Conservation (phyloP, 331 rosid genomes). For the Dryas integrifolia region DNA sequence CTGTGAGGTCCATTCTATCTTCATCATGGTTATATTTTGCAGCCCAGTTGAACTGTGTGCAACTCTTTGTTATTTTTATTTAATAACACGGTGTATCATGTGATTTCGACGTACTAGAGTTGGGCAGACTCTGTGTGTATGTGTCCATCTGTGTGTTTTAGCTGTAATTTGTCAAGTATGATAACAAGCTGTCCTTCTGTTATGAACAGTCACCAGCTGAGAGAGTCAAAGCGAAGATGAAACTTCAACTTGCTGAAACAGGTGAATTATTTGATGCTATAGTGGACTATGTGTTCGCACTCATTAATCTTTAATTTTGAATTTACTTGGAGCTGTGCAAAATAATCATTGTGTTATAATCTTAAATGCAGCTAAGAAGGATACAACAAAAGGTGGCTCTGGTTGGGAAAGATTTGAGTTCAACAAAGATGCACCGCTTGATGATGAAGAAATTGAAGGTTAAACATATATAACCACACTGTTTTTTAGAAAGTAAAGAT, state of each 20-base stretch:
- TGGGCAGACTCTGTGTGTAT: background rate
- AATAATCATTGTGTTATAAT: slow-evolving; percentile 12
- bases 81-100: too few species aligned
- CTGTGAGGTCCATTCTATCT: too few species aligned
- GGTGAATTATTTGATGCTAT: slow-evolving; percentile 37
- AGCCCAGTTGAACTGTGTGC: too few species aligned
- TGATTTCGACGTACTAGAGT: background rate
- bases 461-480: background rate
- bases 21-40: too few species aligned
- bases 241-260: slow-evolving; percentile 83
- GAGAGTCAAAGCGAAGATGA: slow-evolving; percentile 92
- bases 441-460: slow-evolving; percentile 86
- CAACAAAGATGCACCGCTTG: slow-evolving; percentile 88
- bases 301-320: background rate
- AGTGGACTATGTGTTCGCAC: background rate
- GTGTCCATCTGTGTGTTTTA: background rate
- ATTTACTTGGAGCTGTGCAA: background rate
- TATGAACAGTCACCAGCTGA: slow-evolving; percentile 69
- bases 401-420: slow-evolving; percentile 96
- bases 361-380: slow-evolving; percentile 58
- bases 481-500: background rate
- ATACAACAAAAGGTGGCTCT: slow-evolving; percentile 60
- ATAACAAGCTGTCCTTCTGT: slow-evolving; percentile 22
- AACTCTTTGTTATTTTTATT: too few species aligned
- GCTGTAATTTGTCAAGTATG: background rate